Conservation (phyloP, 202 grass and related monocot genomes). For the Sporobolus alterniflorus region DNA sequence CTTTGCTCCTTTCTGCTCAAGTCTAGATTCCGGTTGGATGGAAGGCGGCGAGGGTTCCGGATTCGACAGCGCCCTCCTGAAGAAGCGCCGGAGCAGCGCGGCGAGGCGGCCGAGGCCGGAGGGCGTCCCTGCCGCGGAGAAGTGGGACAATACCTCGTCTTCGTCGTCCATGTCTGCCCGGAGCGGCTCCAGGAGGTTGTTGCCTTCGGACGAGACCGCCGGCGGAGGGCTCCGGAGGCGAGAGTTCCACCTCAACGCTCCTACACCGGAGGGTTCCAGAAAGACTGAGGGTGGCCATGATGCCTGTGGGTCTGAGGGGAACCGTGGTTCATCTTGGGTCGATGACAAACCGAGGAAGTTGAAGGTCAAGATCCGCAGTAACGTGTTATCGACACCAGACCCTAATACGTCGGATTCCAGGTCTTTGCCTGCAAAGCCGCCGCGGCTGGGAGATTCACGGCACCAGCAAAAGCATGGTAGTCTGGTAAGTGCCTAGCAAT, state of each 20-base stretch:
- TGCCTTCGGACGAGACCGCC: constrained; percentile 42
- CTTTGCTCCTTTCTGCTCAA: background rate
- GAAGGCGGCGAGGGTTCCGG: constrained; percentile 26
- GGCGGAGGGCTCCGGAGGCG: constrained; percentile 40
- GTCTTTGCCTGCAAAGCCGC: constrained; percentile 34
- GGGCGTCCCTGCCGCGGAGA: constrained; percentile 32
- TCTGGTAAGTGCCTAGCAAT: constrained; percentile 4
- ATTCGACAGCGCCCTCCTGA: constrained; percentile 26
- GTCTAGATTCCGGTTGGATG: constrained; percentile 29
- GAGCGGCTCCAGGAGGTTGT: constrained; percentile 18
- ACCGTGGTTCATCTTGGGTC: background rate
- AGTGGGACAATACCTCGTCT: constrained; percentile 42
- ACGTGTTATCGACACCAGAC: constrained; percentile 54
- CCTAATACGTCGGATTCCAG: constrained; percentile 28
- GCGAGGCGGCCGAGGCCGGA: constrained; percentile 54
- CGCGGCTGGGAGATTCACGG: constrained; percentile 22
- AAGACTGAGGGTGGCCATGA: constrained; percentile 27
- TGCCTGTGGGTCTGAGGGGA: background rate
- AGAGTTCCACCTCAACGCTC: constrained; percentile 63
- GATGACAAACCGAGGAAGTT: constrained; percentile 73
- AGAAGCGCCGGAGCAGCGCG: constrained; percentile 52
- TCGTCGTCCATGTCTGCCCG: constrained; percentile 35
- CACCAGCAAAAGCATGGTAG: constrained; percentile 32
- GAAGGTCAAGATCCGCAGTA: constrained; percentile 88
- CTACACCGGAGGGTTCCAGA: constrained; percentile 29